phyloP scores from a whole-genome alignment of 192 early-diverging fungal genomes.

The Podila verticillata region DNA sequence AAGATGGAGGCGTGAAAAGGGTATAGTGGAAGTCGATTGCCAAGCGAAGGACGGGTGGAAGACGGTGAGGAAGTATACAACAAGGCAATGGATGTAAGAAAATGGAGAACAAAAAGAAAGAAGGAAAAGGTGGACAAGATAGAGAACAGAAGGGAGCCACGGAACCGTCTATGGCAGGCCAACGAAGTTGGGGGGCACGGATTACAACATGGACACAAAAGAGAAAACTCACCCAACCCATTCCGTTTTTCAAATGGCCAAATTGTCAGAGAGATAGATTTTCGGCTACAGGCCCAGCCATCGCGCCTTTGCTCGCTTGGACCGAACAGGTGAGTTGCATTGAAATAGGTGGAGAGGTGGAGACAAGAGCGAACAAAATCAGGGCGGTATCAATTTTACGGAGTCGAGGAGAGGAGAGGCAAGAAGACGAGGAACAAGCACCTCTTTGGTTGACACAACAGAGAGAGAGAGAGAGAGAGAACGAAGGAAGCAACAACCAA shows the following conservation, averaged over 20 bases:
- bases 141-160: neutral
- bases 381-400: constrained; percentile 3
- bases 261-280: too few relatives aligned
- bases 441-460: neutral
- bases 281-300: too few relatives aligned
- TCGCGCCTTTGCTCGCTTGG: too few relatives aligned
- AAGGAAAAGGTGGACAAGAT: neutral
- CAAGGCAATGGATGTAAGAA: neutral
- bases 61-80: too few relatives aligned
- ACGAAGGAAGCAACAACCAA: too few relatives aligned
- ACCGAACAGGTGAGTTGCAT: neutral
- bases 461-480: too few relatives aligned
- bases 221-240: too few relatives aligned
- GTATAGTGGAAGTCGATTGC: neutral
- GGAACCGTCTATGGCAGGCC: neutral
- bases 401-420: neutral
- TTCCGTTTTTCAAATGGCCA: too few relatives aligned
- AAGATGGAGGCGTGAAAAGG: neutral
- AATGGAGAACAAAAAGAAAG: neutral
- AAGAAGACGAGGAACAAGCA: neutral
- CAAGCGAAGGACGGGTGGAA: neutral
- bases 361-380: neutral
- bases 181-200: neutral
- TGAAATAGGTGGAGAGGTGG: neutral
- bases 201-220: neutral